These are phyloP conservation scores for Globomyces pollinis-pini DNA, from an alignment of 192 early-diverging fungal genomes.

Conservation along the genomic window DNA sequence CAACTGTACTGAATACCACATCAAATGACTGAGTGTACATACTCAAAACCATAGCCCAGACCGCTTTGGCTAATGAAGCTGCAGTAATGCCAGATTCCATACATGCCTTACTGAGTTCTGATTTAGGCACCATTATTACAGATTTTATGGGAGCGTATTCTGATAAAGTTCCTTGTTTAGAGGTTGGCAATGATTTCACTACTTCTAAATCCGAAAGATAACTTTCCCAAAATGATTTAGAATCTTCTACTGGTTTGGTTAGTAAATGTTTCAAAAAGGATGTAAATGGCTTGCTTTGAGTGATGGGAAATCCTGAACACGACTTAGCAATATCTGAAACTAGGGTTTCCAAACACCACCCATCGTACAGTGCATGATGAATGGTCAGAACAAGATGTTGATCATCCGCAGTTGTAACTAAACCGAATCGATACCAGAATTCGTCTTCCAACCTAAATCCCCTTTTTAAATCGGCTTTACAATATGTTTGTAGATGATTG, in stretches of 20 bases:
- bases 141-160: too few relatives aligned
- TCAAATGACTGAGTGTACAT: conserved; percentile 2
- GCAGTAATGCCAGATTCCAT: conserved; percentile 4
- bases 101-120: not conserved
- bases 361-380: not conserved
- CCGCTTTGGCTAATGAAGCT: conserved; percentile 8
- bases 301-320: not conserved
- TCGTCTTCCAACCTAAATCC: not conserved
- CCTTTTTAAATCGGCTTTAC: not conserved
- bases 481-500: too few relatives aligned
- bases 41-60: conserved; percentile 22
- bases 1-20: conserved; percentile 16
- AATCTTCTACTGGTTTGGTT: not conserved
- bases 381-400: conserved; percentile 1
- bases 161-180: not conserved
- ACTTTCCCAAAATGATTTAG: not conserved
- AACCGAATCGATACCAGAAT: not conserved
- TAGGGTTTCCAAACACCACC: not conserved
- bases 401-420: not conserved
- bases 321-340: not conserved
- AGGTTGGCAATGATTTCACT: not conserved
- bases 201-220: not conserved
- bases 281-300: not conserved
- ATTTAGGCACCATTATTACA: not conserved
- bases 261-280: not conserved